Evolutionary conservation across 2,329 filamentous ascomycete species (phyloP).

Genomic region (Pseudogymnoascus sp.): DNA sequence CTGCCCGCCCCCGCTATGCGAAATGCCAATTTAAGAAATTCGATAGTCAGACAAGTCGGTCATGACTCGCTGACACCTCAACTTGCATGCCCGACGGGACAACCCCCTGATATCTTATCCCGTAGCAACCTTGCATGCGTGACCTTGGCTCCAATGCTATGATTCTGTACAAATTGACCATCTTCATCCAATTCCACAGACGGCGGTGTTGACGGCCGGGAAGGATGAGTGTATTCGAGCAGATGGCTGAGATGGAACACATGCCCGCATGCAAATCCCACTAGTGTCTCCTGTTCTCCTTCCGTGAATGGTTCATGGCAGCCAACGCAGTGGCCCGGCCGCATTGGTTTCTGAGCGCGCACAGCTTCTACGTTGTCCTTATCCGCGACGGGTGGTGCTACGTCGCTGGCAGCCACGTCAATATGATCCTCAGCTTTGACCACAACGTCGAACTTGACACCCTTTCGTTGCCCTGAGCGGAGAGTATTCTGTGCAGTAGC

Average conservation of each 20-base stretch:
- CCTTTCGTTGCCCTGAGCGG: slow-evolving; percentile 69
- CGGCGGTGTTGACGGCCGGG: slow-evolving; percentile 33
- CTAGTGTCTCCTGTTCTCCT: slow-evolving; percentile 60
- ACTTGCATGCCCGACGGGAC: slow-evolving; percentile 43
- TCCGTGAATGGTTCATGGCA: slow-evolving; percentile 49
- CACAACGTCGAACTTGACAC: slow-evolving; percentile 78
- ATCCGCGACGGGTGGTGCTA: slow-evolving; percentile 22
- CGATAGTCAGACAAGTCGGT: background rate
- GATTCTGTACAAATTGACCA: slow-evolving; percentile 36
- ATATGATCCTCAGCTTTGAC: slow-evolving; percentile 37
- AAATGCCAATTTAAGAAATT: background rate
- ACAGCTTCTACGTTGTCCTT: slow-evolving; percentile 12
- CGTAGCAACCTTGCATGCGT: slow-evolving; percentile 72
- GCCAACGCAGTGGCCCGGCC: slow-evolving; percentile 50
- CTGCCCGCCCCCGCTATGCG: background rate
- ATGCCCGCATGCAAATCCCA: slow-evolving; percentile 76
- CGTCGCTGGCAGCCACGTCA: slow-evolving; percentile 36
- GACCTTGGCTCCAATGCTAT: slow-evolving; percentile 77
- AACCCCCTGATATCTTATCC: slow-evolving; percentile 58
- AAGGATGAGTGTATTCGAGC: slow-evolving; percentile 37
- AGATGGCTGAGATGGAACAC: slow-evolving; percentile 71
- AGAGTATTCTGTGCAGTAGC: slow-evolving; percentile 72
- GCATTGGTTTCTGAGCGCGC: slow-evolving; percentile 20
- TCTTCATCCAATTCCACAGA: slow-evolving; percentile 38
- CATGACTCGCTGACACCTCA: background rate